These are phyloP conservation scores for Golubevia pallescens DNA, from an alignment of 1,284 basidiomycete species.

Conservation along the genomic window DNA sequence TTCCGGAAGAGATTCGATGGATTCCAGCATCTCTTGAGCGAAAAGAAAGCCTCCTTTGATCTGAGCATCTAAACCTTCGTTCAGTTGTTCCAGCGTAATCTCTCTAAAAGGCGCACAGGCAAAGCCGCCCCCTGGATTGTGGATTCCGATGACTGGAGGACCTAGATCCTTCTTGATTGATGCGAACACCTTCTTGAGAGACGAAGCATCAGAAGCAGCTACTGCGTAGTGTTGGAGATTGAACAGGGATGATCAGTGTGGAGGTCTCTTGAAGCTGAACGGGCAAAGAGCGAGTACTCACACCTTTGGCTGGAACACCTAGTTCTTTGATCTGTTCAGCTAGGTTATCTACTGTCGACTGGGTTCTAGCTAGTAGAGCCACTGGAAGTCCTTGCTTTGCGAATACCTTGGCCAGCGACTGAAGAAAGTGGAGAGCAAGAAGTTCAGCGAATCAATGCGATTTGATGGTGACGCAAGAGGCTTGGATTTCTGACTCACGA, in stretches of 20 bases:
- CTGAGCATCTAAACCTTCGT: background rate
- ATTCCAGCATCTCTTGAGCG: conserved; percentile 10
- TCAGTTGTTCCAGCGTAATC: no score
- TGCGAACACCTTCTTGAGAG: no score
- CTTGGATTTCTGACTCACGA: background rate
- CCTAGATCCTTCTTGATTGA: no score
- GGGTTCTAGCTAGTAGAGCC: conserved; percentile 24
- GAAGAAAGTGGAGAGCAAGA: no score
- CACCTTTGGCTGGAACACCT: background rate
- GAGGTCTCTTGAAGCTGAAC: background rate
- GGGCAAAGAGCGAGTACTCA: background rate
- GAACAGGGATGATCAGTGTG: background rate
- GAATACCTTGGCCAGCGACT: conserved; percentile 18
- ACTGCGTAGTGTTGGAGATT: conserved; percentile 4
- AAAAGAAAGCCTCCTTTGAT: conserved; percentile 10
- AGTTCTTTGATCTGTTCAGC: conserved; percentile 18
- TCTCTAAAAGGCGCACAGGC: no score
- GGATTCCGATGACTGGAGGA: no score
- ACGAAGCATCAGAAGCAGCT: no score
- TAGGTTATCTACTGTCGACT: conserved; percentile 20
- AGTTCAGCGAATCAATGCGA: no score
- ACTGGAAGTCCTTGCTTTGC: conserved; percentile 27
- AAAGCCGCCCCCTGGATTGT: no score
- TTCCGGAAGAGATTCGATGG: background rate
- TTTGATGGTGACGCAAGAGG: no score